Base-by-base conservation (phyloP, 768 basidiomycete species). In the Psilocybe cyanescens region DNA sequence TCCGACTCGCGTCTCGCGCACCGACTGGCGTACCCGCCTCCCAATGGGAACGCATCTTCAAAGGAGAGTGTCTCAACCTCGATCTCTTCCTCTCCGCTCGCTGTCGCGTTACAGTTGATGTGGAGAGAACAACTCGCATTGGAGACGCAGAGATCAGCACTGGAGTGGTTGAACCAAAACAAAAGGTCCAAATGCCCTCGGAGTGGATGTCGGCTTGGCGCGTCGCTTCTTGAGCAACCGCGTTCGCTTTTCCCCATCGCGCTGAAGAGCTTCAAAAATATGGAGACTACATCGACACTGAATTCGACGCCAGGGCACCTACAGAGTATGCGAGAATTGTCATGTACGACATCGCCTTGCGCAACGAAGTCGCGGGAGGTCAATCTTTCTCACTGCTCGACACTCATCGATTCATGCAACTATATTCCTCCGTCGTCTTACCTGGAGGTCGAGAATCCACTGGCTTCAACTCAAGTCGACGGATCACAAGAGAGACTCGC, bases 161-260 rank as follows among this genome's bases (percentile, higher is more conserved):
- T 48, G 37, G 50, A 8, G 8, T 31, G 11, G 16, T 65, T 24
- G 64, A 61, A 44, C 57, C 66, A 3, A 56, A 63, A n/a, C 49
- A 57, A 35, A 59, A 14, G 9, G 60, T 74, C 39, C 5, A 54
- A 1, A 64, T 62, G 6, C 30, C 30, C 1, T 55, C 51, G 4
- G 70, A 76, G 5, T 77, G 74, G 74, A 14, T 49, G 19, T 19
- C 57, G 4, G 72, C 72, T 1, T 76, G 71, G 71, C 37, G 41
- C 14, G 2, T 55, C 4, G 37, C 65, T 8, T 2, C 52, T 1
- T 30, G 39, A n/a, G 75, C 74, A 0, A 67, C 59, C 44, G 0
- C 17, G 0, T 76, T 69, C 58, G 64, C 66, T 4, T 75, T 74
- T 64, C 72, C 70, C 0, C 70, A 76, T 54, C 62, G 72, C 4